Base-by-base conservation (phyloP, 2,329 filamentous ascomycete species). In the Aspergillus melleus region DNA sequence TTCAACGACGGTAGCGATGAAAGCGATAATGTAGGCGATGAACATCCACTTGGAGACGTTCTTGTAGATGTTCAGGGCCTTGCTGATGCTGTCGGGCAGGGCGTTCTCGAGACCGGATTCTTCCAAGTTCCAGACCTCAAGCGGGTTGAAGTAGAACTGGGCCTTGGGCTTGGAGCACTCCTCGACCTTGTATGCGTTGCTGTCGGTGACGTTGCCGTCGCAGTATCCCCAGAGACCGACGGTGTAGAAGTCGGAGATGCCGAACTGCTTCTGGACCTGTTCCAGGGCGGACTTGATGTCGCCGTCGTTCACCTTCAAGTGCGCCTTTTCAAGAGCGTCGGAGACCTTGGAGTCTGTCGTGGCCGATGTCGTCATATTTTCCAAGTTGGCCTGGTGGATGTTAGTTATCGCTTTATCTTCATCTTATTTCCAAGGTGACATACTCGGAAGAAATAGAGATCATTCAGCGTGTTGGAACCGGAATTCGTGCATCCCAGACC, bases 151-250 rank as follows among this genome's bases (percentile, higher is more conserved):
- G 69, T 90, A 92, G 87, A 91, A 99, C 78, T 91, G 82, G 68
- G 88, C 88, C 74, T 88, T 80, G 57, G 88, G 83, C 67, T 87
- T 81, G 55, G 87, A 88, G 85, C 94, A 98, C 67, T 83, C 77
- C 49, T 77, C 78, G 66, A 84, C 76, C 16, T 76, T 75, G 65
- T 81, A 82, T 52, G 73, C 80, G 64, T 82, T 81, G 63, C 83
- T 81, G 68, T 81, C 81, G 65, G 84, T 83, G 66, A 81, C 75
- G 54, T 83, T 77, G 55, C 84, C 86, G 59, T 81, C 80, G 84
- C 95, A 98, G 84, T 92, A 96, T 73, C 90, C 90, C 90, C 91
- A 96, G 42, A 98, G 83, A 72, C 85, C 86, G 72, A 98, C 83
- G 62, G 90, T 85, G 84, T 97, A 98, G 70, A 87, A 83, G 72